These are phyloP conservation scores for Phytophthora citrophthora DNA, from an alignment of 352 stramenopile species.

Conservation along the genomic window DNA sequence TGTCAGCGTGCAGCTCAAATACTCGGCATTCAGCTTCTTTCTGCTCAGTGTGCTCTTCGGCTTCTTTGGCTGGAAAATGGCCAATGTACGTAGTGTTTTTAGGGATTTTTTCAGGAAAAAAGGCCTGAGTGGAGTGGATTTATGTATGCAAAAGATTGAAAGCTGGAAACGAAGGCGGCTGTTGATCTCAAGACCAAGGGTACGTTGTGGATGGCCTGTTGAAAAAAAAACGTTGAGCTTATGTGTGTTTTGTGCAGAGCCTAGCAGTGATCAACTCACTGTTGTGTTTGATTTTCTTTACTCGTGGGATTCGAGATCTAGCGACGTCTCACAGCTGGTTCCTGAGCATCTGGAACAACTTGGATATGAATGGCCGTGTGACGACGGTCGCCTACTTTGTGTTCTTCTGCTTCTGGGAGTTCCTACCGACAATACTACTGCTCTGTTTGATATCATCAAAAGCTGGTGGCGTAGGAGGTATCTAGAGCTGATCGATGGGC, in stretches of 20 bases:
- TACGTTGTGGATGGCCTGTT: slow-evolving; percentile 21
- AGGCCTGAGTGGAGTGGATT: background rate
- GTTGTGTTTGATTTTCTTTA: slow-evolving; percentile 87
- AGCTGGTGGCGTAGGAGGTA: slow-evolving; percentile 78
- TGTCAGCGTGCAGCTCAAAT: slow-evolving; percentile 82
- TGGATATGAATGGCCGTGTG: slow-evolving; percentile 86
- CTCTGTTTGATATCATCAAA: slow-evolving; percentile 86
- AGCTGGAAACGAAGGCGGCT: slow-evolving; percentile 78
- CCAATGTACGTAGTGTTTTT: slow-evolving; percentile 50
- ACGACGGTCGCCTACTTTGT: slow-evolving; percentile 82
- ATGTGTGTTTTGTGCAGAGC: slow-evolving; percentile 44
- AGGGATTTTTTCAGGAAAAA: background rate
- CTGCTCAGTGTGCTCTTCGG: slow-evolving; percentile 82
- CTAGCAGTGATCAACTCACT: slow-evolving; percentile 82
- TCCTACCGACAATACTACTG: slow-evolving; percentile 80
- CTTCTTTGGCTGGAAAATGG: slow-evolving; percentile 89
- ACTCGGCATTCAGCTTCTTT: slow-evolving; percentile 85
- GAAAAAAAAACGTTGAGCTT: background rate
- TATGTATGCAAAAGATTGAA: slow-evolving; percentile 49
- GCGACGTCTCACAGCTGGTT: slow-evolving; percentile 87
- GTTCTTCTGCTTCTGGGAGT: slow-evolving; percentile 91
- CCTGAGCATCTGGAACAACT: slow-evolving; percentile 86
- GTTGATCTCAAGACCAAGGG: slow-evolving; percentile 76
- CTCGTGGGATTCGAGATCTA: slow-evolving; percentile 72
- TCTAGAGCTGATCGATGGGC: background rate